Conservation (phyloP, 225 moss, liverwort and hornwort species). For the Marchantia paleacea region DNA sequence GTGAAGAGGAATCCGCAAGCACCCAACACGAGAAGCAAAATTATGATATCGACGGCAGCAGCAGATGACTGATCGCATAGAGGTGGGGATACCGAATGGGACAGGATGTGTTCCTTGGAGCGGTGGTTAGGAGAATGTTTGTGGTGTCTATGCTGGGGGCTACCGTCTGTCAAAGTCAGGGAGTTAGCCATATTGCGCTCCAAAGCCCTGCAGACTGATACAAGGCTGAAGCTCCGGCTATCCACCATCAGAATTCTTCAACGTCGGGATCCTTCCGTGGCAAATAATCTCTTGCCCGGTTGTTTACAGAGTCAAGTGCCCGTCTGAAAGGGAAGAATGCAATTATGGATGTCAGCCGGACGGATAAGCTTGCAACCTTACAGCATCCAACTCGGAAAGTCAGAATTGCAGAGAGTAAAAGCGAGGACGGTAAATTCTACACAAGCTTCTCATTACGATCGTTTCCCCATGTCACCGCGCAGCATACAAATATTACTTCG, state of each 20-base stretch:
- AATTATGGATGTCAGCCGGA: not conserved
- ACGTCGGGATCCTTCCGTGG: slow-evolving; percentile 3
- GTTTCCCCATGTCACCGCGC: not conserved
- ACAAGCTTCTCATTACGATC: not conserved
- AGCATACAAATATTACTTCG: no score
- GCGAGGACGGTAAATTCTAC: not conserved
- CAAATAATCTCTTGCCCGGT: slow-evolving; percentile 7
- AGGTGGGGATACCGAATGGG: slow-evolving; percentile 32
- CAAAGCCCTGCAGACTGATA: slow-evolving; percentile 42
- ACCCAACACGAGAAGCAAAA: slow-evolving; percentile 56
- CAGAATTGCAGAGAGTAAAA: not conserved
- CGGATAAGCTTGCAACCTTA: not conserved
- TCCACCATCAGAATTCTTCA: slow-evolving; percentile 43
- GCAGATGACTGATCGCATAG: slow-evolving; percentile 62
- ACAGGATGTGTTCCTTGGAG: slow-evolving; percentile 38
- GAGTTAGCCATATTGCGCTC: slow-evolving; percentile 59
- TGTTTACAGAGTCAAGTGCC: slow-evolving; percentile 1
- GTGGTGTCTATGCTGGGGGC: slow-evolving; percentile 35
- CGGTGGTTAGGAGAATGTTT: slow-evolving; percentile 46
- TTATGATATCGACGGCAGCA: slow-evolving; percentile 61
- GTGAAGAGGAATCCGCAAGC: slow-evolving; percentile 67
- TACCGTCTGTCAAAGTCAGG: slow-evolving; percentile 50
- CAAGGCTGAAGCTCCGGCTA: slow-evolving; percentile 37
- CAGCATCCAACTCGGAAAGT: not conserved
- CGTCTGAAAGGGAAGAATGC: slow-evolving; percentile 22